Evolutionary conservation across 768 basidiomycete genomes (phyloP).

Genomic region (Rhodosporidiobolus odoratus): DNA sequence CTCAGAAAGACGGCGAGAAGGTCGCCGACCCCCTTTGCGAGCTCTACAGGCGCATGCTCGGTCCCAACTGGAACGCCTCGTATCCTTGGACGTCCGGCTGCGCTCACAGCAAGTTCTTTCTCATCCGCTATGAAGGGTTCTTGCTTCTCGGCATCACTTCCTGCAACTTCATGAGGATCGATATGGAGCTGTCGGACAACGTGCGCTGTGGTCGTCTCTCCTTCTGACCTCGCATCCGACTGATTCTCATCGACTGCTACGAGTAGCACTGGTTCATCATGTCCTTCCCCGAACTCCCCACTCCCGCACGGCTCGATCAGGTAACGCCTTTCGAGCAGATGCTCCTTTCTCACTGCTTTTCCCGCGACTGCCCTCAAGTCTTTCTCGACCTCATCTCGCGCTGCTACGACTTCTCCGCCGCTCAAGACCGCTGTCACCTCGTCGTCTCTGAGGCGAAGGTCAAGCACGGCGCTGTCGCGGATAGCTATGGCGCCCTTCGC

Average conservation of each 20-base stretch:
- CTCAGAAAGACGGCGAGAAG: background rate
- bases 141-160: constrained; percentile 21
- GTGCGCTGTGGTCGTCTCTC: constrained; percentile 7
- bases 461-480: background rate
- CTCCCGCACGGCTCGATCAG: background rate
- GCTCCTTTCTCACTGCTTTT: constrained; percentile 9
- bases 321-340: constrained; percentile 6
- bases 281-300: constrained; percentile 8
- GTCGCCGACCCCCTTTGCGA: background rate
- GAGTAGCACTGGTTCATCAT: constrained; percentile 25
- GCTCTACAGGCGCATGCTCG: background rate
- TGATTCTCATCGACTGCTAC: background rate
- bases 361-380: constrained; percentile 6
- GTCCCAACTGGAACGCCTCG: constrained; percentile 12
- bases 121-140: constrained; percentile 16
- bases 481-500: background rate
- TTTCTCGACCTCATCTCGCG: constrained; percentile 7
- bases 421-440: background rate
- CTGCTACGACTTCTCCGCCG: constrained; percentile 25
- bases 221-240: background rate
- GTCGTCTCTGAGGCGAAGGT: constrained; percentile 8
- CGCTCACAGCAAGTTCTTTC: constrained; percentile 21
- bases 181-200: constrained; percentile 24
- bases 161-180: constrained; percentile 16
- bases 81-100: constrained; percentile 20